phyloP scores from a whole-genome alignment of 2,329 filamentous ascomycete species.

The Exophiala phaeomuriformis region DNA sequence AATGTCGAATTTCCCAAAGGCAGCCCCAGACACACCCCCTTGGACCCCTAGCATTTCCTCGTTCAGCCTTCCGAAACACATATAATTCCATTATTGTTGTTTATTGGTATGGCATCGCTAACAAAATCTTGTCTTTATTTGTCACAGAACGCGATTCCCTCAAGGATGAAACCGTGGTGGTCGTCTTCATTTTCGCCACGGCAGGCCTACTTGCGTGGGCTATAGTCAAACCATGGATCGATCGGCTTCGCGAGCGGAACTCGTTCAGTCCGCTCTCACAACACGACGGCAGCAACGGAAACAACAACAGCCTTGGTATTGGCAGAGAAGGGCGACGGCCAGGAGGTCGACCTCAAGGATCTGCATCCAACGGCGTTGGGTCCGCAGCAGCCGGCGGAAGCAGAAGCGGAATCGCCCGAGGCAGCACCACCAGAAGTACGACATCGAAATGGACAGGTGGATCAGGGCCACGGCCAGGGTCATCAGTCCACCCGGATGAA shows the following conservation, averaged over 20 bases:
- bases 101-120: background rate
- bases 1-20: too few species aligned
- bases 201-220: slow-evolving; percentile 55
- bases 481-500: slow-evolving; percentile 11
- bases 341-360: background rate
- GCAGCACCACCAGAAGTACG: background rate
- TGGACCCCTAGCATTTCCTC: background rate
- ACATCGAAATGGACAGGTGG: background rate
- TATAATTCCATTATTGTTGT: too few species aligned
- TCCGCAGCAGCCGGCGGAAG: background rate
- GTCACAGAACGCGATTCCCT: slow-evolving; percentile 54
- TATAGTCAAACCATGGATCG: slow-evolving; percentile 44
- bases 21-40: too few species aligned
- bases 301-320: background rate
- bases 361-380: background rate
- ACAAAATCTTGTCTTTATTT: background rate
- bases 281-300: slow-evolving; percentile 1
- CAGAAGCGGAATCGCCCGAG: background rate
- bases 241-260: slow-evolving; percentile 14
- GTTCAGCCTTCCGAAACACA: background rate
- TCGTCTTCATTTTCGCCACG: slow-evolving; percentile 59
- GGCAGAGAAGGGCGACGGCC: background rate
- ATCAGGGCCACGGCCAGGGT: background rate
- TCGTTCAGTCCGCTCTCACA: slow-evolving; percentile 8
- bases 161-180: slow-evolving; percentile 60